Percentiles rank a stretch among this genome's conserved stretches.
These are phyloP conservation scores for Asterochloris erici DNA, from an alignment of 139 green algal species.

Conservation along the genomic window DNA sequence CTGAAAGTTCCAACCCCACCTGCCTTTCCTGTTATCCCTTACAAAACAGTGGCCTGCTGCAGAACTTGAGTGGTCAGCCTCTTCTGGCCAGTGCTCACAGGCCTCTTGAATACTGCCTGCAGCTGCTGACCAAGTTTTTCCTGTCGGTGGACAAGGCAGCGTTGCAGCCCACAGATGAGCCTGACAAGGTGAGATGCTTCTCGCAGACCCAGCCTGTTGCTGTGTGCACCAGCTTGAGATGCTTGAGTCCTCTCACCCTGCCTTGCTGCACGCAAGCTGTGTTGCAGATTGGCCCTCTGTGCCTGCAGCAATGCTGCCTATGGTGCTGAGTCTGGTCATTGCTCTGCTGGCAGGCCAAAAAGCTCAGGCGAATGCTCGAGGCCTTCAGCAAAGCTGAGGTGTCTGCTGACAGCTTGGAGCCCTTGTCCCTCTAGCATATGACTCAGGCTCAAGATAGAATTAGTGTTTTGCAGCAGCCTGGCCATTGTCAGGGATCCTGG, in stretches of 20 bases:
- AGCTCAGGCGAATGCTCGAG: neutral
- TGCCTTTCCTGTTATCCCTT: neutral
- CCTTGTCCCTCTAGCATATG: neutral
- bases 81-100: neutral
- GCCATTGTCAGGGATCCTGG: neutral
- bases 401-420: neutral
- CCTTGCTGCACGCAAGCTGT: too few relatives aligned
- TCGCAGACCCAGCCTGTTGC: neutral
- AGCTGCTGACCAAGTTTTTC: constrained; percentile 16
- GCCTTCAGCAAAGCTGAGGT: neutral
- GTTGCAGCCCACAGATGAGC: constrained; percentile 18
- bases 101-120: neutral
- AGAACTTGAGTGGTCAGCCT: neutral
- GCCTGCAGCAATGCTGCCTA: neutral
- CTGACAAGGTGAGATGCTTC: constrained; percentile 11
- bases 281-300: too few relatives aligned
- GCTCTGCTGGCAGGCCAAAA: neutral
- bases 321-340: neutral
- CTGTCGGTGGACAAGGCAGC: neutral
- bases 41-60: neutral
- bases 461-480: too few relatives aligned
- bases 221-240: neutral
- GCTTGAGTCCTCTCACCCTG: too few relatives aligned
- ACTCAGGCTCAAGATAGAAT: too few relatives aligned
- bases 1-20: neutral